Evolutionary conservation across 2,329 filamentous ascomycete species (phyloP), one percentile per base, ranked within the genome.

Genomic region (Penicillium sp.): DNA sequence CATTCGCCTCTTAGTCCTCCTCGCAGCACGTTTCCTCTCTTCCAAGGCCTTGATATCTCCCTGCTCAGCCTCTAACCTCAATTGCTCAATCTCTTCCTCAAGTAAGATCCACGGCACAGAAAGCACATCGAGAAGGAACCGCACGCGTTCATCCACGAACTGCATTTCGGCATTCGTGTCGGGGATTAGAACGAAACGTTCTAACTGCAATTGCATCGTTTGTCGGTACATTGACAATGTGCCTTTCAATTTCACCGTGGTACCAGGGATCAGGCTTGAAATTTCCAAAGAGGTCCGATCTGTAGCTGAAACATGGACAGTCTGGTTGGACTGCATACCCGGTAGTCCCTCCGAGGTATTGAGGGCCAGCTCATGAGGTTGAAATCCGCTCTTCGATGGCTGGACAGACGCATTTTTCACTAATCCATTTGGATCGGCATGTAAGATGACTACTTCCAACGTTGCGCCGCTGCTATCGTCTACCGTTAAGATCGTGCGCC

Each of bases 381-480:
- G 73, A 21, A 74, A 58, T 3, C 57, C 57, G 0, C 74, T 74
- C 42, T 72, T 72, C 2, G 69, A 66, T 51, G 45, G 5, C 18
- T 29, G 41, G 45, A 39, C 33, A 15, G 29, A 31, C 43, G 43
- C 26, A 23, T 34, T 51, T 13, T 43, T 26, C 18, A 13, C 6
- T 9, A 16, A 45, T 10, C 45, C 23, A 28, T 36, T 43, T 47
- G 49, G 49, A 24, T 58, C 41, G 33, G 61, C 60, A 54, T 74
- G 74, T 6, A 67, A 67, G 38, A 79, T 74, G 18, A 81, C 76
- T 16, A 85, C 70, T 44, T 85, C 82, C 50, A 86, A 74, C 5
- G 74, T 82, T 0, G 72, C 74, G 33, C 83, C 84, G 65, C 81
- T 85, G 60, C 82, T 79, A 59, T 87, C 84, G 65, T 87, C 84